A percentile compares a stretch with the other conserved stretches of the same genome.
Conservation (phyloP, 2,329 filamentous ascomycete genomes). For the Botrytis pseudocinerea region DNA sequence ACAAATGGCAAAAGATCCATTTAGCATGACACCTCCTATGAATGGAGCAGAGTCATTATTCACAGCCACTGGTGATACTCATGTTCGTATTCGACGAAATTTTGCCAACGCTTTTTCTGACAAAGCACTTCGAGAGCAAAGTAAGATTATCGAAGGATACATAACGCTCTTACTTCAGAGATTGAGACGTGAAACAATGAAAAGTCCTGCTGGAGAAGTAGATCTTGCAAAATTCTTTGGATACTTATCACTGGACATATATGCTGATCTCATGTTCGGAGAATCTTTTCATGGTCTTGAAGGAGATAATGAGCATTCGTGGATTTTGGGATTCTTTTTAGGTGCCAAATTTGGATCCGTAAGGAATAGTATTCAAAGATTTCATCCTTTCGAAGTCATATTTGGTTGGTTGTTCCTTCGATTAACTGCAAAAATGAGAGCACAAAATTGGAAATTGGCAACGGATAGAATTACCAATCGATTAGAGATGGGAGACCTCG, state of each 20-base stretch:
- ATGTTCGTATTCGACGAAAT: slow-evolving; percentile 34
- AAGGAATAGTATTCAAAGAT: slow-evolving; percentile 28
- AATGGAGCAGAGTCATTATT: slow-evolving; percentile 14
- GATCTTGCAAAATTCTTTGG: slow-evolving; percentile 42
- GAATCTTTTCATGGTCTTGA: slow-evolving; percentile 43
- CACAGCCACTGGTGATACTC: slow-evolving; percentile 24
- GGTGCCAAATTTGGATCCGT: slow-evolving; percentile 33
- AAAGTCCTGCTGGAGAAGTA: slow-evolving; percentile 2
- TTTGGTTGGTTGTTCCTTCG: slow-evolving; percentile 21
- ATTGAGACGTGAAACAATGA: slow-evolving; percentile 9
- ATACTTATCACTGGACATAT: slow-evolving; percentile 43
- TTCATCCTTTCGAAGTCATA: slow-evolving; percentile 23
- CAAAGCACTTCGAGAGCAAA: slow-evolving; percentile 39
- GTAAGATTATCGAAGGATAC: slow-evolving; percentile 29
- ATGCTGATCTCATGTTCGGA: slow-evolving; percentile 48
- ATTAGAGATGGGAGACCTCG: slow-evolving; percentile 17
- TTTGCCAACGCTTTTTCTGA: slow-evolving; percentile 40
- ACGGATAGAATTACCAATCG: slow-evolving; percentile 30
- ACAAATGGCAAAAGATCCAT: background rate
- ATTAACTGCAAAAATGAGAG: slow-evolving; percentile 18
- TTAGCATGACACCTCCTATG: slow-evolving; percentile 6
- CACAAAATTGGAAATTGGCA: slow-evolving; percentile 27
- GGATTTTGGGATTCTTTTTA: slow-evolving; percentile 36
- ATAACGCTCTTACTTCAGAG: slow-evolving; percentile 21
- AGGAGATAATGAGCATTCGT: slow-evolving; percentile 36